Base-by-base conservation (phyloP, 177 flowering plant genomes). In the Vitis hybrid region DNA sequence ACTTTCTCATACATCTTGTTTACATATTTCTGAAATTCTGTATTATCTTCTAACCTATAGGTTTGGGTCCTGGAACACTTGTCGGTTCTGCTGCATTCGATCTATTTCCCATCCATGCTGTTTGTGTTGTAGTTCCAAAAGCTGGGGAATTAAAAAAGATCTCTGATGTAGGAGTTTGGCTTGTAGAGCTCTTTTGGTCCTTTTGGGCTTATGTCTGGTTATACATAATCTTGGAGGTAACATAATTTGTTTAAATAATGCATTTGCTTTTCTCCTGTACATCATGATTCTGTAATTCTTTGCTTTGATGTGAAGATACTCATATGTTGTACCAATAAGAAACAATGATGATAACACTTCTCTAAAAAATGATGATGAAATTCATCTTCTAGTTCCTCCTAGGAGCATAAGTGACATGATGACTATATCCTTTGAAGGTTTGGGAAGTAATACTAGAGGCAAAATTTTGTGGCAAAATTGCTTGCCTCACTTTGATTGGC, bases 21-120 rank as follows among this genome's bases (percentile, higher is more conserved):
- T 8, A 4, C 60, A 47, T 15, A 22, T 49, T 59, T 15, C 7
- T 47, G 19, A 64, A 24, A 10, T 55, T 52, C 51, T 44, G 18
- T 33, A 51, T 3, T 17, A 12, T 33, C 64, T 7, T 14, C 54
- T 49, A 3, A 31, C 47, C 2, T 54, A 13, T 65, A 92, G 98
- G 98, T 77, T 83, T 95, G 84, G 98, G 98, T 72, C 98, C 98
- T 73, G 98, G 94, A 73, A 91, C 95, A 13, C 94, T 95, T 64
- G 97, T 92, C 78, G 98, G 98, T 67, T 95, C 97, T 78, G 98
- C 98, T 74, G 98, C 97, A 73, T 95, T 95, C 75, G 97, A 95
- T 77, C 88, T 95, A 64, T 95, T 92, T 73, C 97, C 98, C 12
- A 95, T 92, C 77, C 98, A 95, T 77, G 98, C 97, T 72, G 91